Evolutionary conservation across 345 rosid species (phyloP).

Genomic region (Boechera retrofracta): DNA sequence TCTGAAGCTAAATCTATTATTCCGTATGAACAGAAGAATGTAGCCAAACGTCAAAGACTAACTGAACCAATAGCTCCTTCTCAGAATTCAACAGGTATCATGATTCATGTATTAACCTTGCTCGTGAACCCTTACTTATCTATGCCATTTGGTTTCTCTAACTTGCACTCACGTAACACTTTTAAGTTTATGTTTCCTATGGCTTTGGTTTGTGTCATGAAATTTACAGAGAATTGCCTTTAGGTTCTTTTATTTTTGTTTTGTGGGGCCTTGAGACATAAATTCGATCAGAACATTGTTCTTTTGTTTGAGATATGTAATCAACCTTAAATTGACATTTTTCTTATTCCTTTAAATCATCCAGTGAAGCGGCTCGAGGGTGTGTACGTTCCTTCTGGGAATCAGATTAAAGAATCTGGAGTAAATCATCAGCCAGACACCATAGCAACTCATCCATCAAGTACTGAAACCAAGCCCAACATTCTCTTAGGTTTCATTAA

Average conservation of each 20-base stretch:
- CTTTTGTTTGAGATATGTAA: conserved; percentile 9
- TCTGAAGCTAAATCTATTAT: background rate
- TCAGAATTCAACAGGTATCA: conserved; percentile 37
- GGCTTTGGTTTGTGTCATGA: background rate
- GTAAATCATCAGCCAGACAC: conserved; percentile 16
- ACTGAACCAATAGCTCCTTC: conserved; percentile 14
- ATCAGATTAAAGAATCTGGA: conserved; percentile 10
- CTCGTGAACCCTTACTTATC: background rate
- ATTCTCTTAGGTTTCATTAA: conserved; percentile 4
- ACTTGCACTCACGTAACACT: background rate
- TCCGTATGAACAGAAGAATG: conserved; percentile 12
- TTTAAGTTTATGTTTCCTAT: background rate
- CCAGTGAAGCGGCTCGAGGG: conserved; percentile 1
- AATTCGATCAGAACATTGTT: background rate
- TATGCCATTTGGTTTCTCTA: background rate
- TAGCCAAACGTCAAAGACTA: conserved; percentile 32
- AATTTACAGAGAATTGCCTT: background rate
- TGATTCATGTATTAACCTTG: conserved; percentile 10
- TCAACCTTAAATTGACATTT: conserved; percentile 1
- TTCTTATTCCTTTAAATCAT: conserved; percentile 14
- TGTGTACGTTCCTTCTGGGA: background rate
- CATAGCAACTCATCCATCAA: background rate
- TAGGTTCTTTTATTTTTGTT: background rate
- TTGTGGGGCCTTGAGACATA: background rate
- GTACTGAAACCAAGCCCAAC: conserved; percentile 12